These are phyloP conservation scores for Gossypium gossypioides DNA, from an alignment of 441 rosid species.

Conservation along the genomic window DNA sequence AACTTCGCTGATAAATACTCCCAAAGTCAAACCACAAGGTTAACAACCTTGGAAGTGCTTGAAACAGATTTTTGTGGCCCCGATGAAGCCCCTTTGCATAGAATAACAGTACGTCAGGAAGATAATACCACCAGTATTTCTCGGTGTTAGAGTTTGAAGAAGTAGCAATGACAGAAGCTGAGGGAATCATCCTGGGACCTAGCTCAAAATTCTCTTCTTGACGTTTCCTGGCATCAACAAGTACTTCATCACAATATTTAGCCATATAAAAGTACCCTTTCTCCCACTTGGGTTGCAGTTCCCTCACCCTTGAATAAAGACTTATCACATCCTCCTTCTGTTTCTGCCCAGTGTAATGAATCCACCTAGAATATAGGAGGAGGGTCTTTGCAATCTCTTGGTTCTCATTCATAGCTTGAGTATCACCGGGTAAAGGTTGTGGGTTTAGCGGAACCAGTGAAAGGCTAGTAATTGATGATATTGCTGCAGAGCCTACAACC, in stretches of 20 bases:
- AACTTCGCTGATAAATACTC: conserved; percentile 57
- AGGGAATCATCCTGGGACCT: conserved; percentile 35
- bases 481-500: conserved; percentile 66
- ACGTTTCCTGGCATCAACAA: conserved; percentile 89
- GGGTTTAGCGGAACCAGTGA: conserved; percentile 68
- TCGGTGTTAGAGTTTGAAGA: conserved; percentile 42
- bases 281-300: conserved; percentile 88
- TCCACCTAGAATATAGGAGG: conserved; percentile 91
- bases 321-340: conserved; percentile 92
- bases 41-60: conserved; percentile 96
- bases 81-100: conserved; percentile 95
- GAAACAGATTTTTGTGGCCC: conserved; percentile 93
- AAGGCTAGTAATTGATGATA: conserved; percentile 71
- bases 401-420: conserved; percentile 57
- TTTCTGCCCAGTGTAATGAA: conserved; percentile 88
- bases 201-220: conserved; percentile 68
- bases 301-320: conserved; percentile 85
- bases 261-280: conserved; percentile 94
- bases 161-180: conserved; percentile 36
- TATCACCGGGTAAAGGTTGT: conserved; percentile 43
- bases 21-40: conserved; percentile 98
- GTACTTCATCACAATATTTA: conserved; percentile 89
- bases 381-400: conserved; percentile 82
- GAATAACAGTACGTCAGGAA: conserved; percentile 71
- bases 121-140: conserved; percentile 69